Percentiles rank a stretch among this genome's conserved stretches.
These are phyloP conservation scores for Pleurotus platypus DNA, from an alignment of 768 basidiomycete genomes.

Conservation along the genomic window DNA sequence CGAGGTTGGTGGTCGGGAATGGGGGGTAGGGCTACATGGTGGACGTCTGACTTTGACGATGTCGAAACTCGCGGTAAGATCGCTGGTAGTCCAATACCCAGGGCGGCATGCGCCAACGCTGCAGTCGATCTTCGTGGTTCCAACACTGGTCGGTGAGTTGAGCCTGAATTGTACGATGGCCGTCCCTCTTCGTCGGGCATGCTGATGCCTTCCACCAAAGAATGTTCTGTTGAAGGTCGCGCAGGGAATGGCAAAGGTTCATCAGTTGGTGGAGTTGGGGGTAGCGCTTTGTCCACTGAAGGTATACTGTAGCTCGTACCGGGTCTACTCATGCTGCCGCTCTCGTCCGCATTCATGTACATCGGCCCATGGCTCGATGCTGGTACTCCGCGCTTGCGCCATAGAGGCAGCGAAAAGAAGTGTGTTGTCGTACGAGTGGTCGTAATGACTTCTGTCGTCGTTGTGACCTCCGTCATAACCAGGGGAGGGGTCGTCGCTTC, in stretches of 20 bases:
- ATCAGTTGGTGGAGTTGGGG: conserved; percentile 16
- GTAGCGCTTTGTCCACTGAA: conserved; percentile 40
- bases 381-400: conserved; percentile 49
- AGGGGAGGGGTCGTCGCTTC: conserved; percentile 24
- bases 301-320: conserved; percentile 17
- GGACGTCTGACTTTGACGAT: conserved; percentile 42
- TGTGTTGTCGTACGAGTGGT: conserved; percentile 49
- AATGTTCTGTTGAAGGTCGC: not conserved
- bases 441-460: conserved; percentile 43
- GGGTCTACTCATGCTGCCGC: conserved; percentile 15
- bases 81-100: conserved; percentile 58
- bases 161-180: not conserved
- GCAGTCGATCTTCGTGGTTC: conserved; percentile 25
- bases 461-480: conserved; percentile 40
- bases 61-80: conserved; percentile 40
- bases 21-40: conserved; percentile 42
- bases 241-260: not conserved
- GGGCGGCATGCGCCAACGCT: conserved; percentile 51
- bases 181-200: conserved; percentile 6
- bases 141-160: conserved; percentile 10
- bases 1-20: conserved; percentile 18
- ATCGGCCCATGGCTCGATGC: conserved; percentile 24
- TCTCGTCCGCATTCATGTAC: conserved; percentile 19
- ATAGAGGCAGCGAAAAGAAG: conserved; percentile 65
- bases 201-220: not conserved